These are phyloP conservation scores for Arthromyces matolae DNA, from an alignment of 768 basidiomycete species.

Conservation along the genomic window DNA sequence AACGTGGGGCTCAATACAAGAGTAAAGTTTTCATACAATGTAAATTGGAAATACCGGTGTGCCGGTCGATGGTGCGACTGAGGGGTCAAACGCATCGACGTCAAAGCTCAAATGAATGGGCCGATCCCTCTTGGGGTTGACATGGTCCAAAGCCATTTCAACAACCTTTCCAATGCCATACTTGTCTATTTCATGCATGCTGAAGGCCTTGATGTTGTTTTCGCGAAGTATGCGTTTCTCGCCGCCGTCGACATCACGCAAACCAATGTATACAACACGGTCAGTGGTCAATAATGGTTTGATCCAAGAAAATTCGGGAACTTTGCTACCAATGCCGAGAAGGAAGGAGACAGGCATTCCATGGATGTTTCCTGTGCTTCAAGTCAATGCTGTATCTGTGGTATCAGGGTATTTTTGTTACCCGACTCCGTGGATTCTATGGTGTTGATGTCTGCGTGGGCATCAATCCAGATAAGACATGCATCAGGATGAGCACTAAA, in stretches of 20 bases:
- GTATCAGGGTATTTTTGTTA: conserved; percentile 25
- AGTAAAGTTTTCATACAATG: neutral
- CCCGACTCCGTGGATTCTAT: conserved; percentile 74
- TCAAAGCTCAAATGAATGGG: conserved; percentile 98
- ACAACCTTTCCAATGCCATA: conserved; percentile 93
- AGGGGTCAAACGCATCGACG: conserved; percentile 91
- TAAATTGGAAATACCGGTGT: conserved; percentile 60
- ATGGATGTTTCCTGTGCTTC: conserved; percentile 79
- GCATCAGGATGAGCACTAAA: conserved; percentile 69
- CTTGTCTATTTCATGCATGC: conserved; percentile 89
- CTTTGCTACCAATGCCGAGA: conserved; percentile 47
- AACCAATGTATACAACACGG: conserved; percentile 92
- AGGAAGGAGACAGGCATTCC: conserved; percentile 98
- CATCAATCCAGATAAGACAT: conserved; percentile 95
- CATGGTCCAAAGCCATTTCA: conserved; percentile 93
- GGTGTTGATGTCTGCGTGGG: conserved; percentile 97
- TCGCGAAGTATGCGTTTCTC: conserved; percentile 86
- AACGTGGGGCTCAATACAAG: conserved; percentile 9
- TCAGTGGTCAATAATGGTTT: conserved; percentile 65
- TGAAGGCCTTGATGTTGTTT: conserved; percentile 79
- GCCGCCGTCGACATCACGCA: conserved; percentile 86
- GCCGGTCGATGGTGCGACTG: conserved; percentile 93
- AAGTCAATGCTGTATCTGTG: neutral
- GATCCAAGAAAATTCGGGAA: conserved; percentile 47
- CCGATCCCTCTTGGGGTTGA: conserved; percentile 77